Evolutionary conservation across 805 yeast species (phyloP), one percentile per base, ranked within the genome.

Genomic region (Ogataea trehalophila): DNA sequence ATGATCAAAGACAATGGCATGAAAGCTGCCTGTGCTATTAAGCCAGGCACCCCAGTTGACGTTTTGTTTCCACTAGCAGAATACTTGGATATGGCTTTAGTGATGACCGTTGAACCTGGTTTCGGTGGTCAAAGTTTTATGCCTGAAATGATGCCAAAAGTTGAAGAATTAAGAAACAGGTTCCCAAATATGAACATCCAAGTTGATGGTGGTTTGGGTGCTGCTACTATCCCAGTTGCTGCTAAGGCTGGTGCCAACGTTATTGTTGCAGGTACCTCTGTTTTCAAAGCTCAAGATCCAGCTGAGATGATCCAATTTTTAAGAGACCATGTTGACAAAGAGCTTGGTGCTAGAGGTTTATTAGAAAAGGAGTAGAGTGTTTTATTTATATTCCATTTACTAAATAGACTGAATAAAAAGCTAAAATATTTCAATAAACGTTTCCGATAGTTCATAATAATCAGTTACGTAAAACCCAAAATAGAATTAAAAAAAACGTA

Each of bases 21-120:
- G 83, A 84, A 81, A 66, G 97, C 92, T 20, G 97, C 96, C 0
- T 85, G 96, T 69, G 96, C 98, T 13, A 76, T 94, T 58, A 92
- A 92, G 69, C 99, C 99, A 48, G 88, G 85, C 34, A 94, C 99
- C 1, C 81, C 94, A 0, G 95, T 87, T 33, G 95, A 86, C 48
- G 96, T 80, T 3, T 75, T 91, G 39, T 82, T 74, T 59, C 91
- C 87, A 29, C 70, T 87, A 50, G 92, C 85, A 26, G 84, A 84
- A 41, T 73, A 79, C 47, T 75, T 94, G 56, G 98, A 94, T 66
- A 88, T 92, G 97, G 91, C 89, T 15, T 75, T 94, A 49, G 85
- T 94, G 38, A 94, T 94, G 98, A 94, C 99, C 2, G 99, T 94
- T 33, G 99, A 94, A 70, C 99, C 99, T 14, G 99, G 99, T 1